Evolutionary conservation across 192 early-diverging fungal species (phyloP).

Genomic region (Phycomyces nitens): DNA sequence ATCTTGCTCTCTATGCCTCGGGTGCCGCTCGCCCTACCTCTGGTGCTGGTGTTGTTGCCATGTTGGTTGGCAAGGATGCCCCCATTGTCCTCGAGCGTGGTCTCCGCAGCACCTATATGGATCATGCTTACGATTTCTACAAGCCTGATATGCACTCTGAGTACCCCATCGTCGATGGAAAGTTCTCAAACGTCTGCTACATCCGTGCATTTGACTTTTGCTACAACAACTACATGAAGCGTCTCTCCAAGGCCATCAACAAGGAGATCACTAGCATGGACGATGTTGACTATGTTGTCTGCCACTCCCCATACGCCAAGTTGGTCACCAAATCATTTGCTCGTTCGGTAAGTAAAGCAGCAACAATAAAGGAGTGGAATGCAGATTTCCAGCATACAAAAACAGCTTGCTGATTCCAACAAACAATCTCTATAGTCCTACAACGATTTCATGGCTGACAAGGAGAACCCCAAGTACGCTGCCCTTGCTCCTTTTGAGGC

Average conservation of each 20-base stretch:
- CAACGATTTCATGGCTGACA: conserved; percentile 87
- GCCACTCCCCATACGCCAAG: conserved; percentile 98
- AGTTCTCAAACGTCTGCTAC: conserved; percentile 90
- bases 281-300: conserved; percentile 77
- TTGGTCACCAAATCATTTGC: conserved; percentile 93
- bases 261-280: conserved; percentile 47
- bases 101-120: conserved; percentile 90
- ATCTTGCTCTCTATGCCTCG: conserved; percentile 93
- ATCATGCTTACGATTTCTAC: conserved; percentile 98
- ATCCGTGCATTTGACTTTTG: conserved; percentile 85
- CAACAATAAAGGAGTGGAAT: neutral
- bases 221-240: conserved; percentile 81
- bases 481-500: conserved; percentile 52
- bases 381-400: no score
- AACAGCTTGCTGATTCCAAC: conserved; percentile 1
- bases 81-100: conserved; percentile 89
- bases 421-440: conserved; percentile 51
- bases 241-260: conserved; percentile 42
- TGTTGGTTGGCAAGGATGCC: conserved; percentile 90
- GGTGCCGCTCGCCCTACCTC: conserved; percentile 92
- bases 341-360: conserved; percentile 46
- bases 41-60: conserved; percentile 88
- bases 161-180: conserved; percentile 97
- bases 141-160: conserved; percentile 97
- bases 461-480: conserved; percentile 56